Conservation (phyloP, 495 filamentous ascomycete genomes). For the Peziza echinospora region DNA sequence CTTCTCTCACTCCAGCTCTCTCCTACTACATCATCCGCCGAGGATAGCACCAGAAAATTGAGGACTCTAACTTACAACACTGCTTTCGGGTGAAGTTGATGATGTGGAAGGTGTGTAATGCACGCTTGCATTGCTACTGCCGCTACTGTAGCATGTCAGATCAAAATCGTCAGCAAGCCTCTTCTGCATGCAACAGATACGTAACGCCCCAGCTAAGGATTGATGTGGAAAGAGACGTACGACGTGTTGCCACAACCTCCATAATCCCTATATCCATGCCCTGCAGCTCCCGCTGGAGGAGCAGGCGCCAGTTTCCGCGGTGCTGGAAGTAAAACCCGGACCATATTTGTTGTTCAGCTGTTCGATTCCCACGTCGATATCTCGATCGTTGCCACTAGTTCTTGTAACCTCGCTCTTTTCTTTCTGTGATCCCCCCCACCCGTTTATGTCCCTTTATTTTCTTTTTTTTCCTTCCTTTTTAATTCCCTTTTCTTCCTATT, state of each 20-base stretch:
- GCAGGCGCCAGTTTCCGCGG: background rate
- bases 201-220: too few relatives aligned
- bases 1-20: background rate
- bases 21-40: background rate
- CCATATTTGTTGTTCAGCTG: background rate
- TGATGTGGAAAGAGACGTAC: too few relatives aligned
- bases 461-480: too few relatives aligned
- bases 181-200: background rate
- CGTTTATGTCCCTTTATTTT: too few relatives aligned
- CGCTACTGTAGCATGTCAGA: background rate
- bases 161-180: background rate
- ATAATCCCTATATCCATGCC: background rate
- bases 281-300: background rate
- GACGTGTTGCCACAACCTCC: background rate
- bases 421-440: too few relatives aligned
- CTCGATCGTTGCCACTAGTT: too few relatives aligned
- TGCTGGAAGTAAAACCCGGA: background rate
- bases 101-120: background rate
- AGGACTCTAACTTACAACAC: background rate
- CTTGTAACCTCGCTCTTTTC: too few relatives aligned
- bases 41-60: background rate
- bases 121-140: background rate
- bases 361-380: too few relatives aligned
- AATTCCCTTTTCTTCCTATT: too few relatives aligned
- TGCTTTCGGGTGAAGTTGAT: background rate